These are phyloP conservation scores for Melaleuca quinquenervia DNA, from an alignment of 345 rosid species.

Conservation along the genomic window DNA sequence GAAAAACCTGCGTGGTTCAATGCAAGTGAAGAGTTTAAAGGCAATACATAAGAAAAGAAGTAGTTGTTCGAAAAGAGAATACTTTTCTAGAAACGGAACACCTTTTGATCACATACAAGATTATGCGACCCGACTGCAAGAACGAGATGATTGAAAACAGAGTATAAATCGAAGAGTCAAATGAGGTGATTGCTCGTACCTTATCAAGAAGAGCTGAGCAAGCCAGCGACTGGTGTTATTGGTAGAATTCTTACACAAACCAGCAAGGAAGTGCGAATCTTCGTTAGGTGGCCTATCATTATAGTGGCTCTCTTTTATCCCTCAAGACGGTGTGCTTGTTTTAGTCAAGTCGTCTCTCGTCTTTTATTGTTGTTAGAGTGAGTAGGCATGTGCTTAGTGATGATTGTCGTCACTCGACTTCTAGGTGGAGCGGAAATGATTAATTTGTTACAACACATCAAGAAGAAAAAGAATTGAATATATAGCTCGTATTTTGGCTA, in stretches of 20 bases:
- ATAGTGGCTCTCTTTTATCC: not conserved
- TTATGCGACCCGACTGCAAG: not conserved
- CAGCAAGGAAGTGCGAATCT: not conserved
- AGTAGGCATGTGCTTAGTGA: no score
- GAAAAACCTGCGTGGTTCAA: not conserved
- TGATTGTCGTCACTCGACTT: no score
- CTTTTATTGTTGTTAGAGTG: no score
- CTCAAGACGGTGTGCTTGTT: no score
- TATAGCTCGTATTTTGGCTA: not conserved
- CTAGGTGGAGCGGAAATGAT: not conserved
- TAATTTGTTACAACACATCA: not conserved
- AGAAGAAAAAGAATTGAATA: not conserved
- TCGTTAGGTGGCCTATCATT: not conserved
- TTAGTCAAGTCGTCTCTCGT: no score
- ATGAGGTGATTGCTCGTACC: not conserved
- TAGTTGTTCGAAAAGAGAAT: not conserved
- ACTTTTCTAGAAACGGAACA: not conserved
- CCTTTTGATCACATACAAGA: not conserved
- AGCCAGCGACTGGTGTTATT: not conserved
- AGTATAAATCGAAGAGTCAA: not conserved
- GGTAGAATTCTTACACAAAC: not conserved
- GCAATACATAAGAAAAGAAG: not conserved
- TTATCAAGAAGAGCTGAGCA: not conserved
- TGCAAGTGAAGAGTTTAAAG: not conserved
- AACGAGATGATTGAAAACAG: not conserved